phyloP scores from a whole-genome alignment of 768 basidiomycete genomes.

The Hericium erinaceus region DNA sequence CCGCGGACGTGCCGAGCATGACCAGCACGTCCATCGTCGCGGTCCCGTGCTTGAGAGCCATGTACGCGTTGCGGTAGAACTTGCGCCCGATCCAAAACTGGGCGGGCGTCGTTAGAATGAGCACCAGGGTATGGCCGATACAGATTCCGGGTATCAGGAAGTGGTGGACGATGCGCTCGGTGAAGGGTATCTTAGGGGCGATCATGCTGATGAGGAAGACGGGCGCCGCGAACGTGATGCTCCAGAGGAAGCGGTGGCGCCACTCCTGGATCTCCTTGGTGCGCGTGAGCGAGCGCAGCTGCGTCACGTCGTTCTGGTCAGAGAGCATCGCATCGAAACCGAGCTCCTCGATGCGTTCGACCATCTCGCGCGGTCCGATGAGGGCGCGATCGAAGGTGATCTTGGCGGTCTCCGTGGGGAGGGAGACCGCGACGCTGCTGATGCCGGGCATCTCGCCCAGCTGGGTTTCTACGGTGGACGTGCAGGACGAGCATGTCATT shows the following conservation, averaged over 20 bases:
- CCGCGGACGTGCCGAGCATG: slow-evolving; percentile 89
- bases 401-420: slow-evolving; percentile 67
- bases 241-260: slow-evolving; percentile 68
- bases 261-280: slow-evolving; percentile 91
- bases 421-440: slow-evolving; percentile 58
- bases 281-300: slow-evolving; percentile 76
- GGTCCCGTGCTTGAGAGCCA: slow-evolving; percentile 77
- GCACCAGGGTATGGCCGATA: slow-evolving; percentile 69
- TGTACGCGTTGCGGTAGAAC: slow-evolving; percentile 87
- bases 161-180: slow-evolving; percentile 42
- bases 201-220: slow-evolving; percentile 92
- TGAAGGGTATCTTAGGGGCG: slow-evolving; percentile 52
- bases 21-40: slow-evolving; percentile 99
- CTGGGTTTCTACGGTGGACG: slow-evolving; percentile 62
- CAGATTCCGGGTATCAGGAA: slow-evolving; percentile 60
- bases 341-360: slow-evolving; percentile 79
- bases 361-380: slow-evolving; percentile 78
- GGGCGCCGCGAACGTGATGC: slow-evolving; percentile 76
- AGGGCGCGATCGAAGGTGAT: slow-evolving; percentile 66
- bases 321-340: slow-evolving; percentile 86
- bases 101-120: slow-evolving; percentile 77
- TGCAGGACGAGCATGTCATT: slow-evolving; percentile 86
- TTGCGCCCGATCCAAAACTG: slow-evolving; percentile 87
- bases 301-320: slow-evolving; percentile 73
- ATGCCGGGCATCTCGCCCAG: slow-evolving; percentile 68